These are phyloP conservation scores for Lachancea lanzarotensis DNA, from an alignment of 805 yeast species.

Conservation along the genomic window DNA sequence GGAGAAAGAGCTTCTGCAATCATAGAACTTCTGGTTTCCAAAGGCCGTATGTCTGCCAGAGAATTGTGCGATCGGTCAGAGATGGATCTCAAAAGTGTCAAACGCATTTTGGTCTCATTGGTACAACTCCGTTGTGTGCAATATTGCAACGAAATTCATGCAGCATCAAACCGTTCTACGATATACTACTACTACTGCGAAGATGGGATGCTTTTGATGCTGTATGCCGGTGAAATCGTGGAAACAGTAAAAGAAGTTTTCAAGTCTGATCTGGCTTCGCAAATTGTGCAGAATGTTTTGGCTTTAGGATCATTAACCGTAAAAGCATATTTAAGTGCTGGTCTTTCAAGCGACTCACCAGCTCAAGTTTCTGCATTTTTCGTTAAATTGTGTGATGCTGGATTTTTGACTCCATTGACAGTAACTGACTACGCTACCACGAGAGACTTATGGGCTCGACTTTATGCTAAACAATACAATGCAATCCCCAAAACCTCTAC, in stretches of 20 bases:
- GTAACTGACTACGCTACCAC: constrained; percentile 33
- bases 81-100: constrained; percentile 46
- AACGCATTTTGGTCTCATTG: constrained; percentile 64
- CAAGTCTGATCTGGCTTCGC: constrained; percentile 24
- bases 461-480: constrained; percentile 37
- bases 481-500: constrained; percentile 35
- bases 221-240: constrained; percentile 75
- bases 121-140: constrained; percentile 73
- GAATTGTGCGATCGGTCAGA: constrained; percentile 45
- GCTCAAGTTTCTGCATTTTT: constrained; percentile 34
- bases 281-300: constrained; percentile 63
- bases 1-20: constrained; percentile 72
- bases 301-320: constrained; percentile 60
- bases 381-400: constrained; percentile 41
- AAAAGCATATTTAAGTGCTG: constrained; percentile 40
- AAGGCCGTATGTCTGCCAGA: constrained; percentile 56
- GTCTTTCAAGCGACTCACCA: constrained; percentile 19
- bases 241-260: constrained; percentile 41
- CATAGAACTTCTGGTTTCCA: constrained; percentile 51
- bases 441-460: constrained; percentile 35
- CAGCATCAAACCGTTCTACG: constrained; percentile 22
- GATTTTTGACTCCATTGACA: constrained; percentile 45
- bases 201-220: constrained; percentile 52
- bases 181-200: constrained; percentile 56
- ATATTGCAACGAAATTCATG: constrained; percentile 46